Conservation (phyloP, 2,329 filamentous ascomycete species). For the Ascochyta fabae region DNA sequence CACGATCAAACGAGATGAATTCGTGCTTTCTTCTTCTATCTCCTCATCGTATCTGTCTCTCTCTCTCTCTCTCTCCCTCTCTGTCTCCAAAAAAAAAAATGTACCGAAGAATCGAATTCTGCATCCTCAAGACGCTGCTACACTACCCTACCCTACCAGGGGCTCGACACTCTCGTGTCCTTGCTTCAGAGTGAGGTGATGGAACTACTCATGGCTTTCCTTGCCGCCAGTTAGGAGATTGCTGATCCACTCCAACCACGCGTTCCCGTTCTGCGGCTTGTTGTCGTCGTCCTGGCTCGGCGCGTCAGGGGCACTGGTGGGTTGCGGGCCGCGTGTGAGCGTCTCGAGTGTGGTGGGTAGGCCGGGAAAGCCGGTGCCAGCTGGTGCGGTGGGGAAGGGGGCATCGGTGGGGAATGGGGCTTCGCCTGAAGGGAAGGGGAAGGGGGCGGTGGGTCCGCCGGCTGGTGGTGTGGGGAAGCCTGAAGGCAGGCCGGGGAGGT, state of each 20-base stretch:
- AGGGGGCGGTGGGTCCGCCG: neutral
- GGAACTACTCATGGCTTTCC: too few species aligned
- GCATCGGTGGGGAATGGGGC: conserved; percentile 9
- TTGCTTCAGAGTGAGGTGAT: too few species aligned
- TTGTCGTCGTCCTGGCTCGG: conserved; percentile 8
- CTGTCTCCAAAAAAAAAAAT: too few species aligned
- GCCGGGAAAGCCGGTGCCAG: conserved; percentile 10
- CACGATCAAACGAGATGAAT: too few species aligned
- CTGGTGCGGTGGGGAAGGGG: conserved; percentile 7
- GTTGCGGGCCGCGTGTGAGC: conserved; percentile 20
- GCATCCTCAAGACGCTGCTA: too few species aligned
- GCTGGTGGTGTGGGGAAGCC: neutral
- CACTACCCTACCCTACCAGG: too few species aligned
- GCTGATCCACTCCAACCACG: conserved; percentile 17
- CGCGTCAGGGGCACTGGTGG: conserved; percentile 13
- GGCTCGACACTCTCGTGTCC: too few species aligned
- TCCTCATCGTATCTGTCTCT: too few species aligned
- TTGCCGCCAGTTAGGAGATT: conserved; percentile 7
- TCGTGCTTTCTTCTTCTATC: too few species aligned
- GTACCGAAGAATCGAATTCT: too few species aligned
- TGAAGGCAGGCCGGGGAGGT: neutral
- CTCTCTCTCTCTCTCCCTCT: too few species aligned
- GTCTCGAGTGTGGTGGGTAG: conserved; percentile 14
- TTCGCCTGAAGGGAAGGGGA: neutral
- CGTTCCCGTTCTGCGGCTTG: neutral